Conservation (phyloP, 805 yeast genomes). For the Torulaspora gathmanii region DNA sequence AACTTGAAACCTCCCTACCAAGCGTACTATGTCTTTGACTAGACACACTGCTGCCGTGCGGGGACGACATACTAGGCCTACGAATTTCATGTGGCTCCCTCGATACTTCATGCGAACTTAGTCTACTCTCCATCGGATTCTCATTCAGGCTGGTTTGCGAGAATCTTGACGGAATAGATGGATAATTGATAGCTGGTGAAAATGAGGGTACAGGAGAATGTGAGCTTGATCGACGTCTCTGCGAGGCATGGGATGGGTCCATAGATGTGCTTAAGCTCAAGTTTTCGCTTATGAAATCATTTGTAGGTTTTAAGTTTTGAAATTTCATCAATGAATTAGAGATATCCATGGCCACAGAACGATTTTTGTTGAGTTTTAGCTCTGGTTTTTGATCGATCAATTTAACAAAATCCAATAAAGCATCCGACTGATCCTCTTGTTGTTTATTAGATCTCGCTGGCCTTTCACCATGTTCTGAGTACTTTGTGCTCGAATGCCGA, state of each 20-base stretch:
- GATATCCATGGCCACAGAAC: constrained; percentile 20
- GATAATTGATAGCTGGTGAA: constrained; percentile 26
- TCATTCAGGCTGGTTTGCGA: constrained; percentile 20
- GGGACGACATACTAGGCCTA: constrained; percentile 1
- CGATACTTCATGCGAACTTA: constrained; percentile 9
- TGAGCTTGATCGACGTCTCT: constrained; percentile 29
- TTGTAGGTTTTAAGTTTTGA: constrained; percentile 49
- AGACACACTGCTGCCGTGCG: constrained; percentile 11
- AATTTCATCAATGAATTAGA: constrained; percentile 48
- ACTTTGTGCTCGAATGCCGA: constrained; percentile 42
- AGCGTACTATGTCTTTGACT: constrained; percentile 8
- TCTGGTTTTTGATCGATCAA: constrained; percentile 64
- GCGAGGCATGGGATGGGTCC: constrained; percentile 19
- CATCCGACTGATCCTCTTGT: constrained; percentile 37
- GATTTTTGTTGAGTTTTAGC: constrained; percentile 34
- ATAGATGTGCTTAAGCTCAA: constrained; percentile 46
- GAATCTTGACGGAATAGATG: constrained; percentile 33
- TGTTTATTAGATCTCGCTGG: constrained; percentile 22
- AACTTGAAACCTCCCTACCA: constrained; percentile 9
- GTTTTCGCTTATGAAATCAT: constrained; percentile 53
- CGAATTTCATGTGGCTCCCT: constrained; percentile 8
- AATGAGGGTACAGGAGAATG: constrained; percentile 36
- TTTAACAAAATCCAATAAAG: constrained; percentile 64
- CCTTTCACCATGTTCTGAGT: constrained; percentile 31
- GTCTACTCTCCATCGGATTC: constrained; percentile 13